These are phyloP conservation scores for Triadica sebifera DNA, from an alignment of 345 rosid species.

Conservation along the genomic window DNA sequence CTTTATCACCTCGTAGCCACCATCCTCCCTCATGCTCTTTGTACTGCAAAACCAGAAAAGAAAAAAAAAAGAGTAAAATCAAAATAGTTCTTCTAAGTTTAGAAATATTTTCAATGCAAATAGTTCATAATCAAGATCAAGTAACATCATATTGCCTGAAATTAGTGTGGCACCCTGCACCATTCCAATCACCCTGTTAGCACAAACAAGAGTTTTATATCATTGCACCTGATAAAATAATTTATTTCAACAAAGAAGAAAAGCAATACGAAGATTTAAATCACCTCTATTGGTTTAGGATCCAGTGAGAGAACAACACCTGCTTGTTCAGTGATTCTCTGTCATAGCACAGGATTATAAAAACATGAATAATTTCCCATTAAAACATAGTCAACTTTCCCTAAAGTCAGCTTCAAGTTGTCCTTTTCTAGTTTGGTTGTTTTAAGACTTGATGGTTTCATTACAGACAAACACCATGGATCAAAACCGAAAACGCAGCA, in stretches of 20 bases:
- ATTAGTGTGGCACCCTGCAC: conserved; percentile 99
- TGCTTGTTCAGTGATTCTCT: conserved; percentile 98
- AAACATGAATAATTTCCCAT: neutral
- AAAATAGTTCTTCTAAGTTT: neutral
- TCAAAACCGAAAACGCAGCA: conserved; percentile 5
- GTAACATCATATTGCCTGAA: conserved; percentile 46
- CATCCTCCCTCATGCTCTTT: conserved; percentile 91
- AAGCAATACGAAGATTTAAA: neutral
- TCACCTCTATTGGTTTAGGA: conserved; percentile 92
- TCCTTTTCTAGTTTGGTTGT: too few species aligned
- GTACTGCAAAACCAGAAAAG: conserved; percentile 48
- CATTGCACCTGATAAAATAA: neutral
- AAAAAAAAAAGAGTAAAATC: neutral
- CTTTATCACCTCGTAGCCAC: conserved; percentile 84
- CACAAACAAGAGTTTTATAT: conserved; percentile 10
- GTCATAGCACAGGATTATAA: conserved; percentile 26
- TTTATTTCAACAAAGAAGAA: neutral
- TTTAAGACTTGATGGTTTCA: neutral
- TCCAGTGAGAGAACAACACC: conserved; percentile 91
- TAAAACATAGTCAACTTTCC: neutral
- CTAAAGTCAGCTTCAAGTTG: neutral
- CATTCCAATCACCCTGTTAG: conserved; percentile 91
- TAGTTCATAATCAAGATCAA: neutral
- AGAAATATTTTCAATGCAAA: neutral
- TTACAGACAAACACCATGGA: neutral